Percentiles rank a stretch among this genome's conserved stretches.
Evolutionary conservation across 257 asterid genomes (phyloP).

Genomic region (Solanum phureja): DNA sequence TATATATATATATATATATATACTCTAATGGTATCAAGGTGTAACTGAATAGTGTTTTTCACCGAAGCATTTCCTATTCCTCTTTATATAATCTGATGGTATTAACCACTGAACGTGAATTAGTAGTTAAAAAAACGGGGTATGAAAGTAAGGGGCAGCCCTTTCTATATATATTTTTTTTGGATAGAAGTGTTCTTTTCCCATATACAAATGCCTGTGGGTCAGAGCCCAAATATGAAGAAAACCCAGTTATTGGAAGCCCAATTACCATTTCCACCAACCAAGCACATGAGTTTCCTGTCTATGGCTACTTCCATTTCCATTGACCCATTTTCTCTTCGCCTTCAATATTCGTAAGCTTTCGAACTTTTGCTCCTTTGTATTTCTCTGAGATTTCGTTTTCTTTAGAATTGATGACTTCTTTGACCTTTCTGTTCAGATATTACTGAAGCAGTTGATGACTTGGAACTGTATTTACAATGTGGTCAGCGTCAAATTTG

Average conservation of each 20-base stretch:
- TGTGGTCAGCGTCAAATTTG: conserved; percentile 36
- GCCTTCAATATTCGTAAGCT: not conserved
- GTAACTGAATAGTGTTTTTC: not conserved
- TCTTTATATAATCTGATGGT: not conserved
- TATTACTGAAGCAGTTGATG: conserved; percentile 15
- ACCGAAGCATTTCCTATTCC: not conserved
- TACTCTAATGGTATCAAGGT: too few species aligned
- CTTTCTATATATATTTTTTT: too few species aligned
- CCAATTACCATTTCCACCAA: not conserved
- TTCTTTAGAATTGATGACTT: not conserved
- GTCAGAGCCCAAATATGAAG: not conserved
- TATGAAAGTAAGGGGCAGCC: too few species aligned
- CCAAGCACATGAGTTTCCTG: not conserved
- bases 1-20: too few species aligned
- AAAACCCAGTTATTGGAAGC: not conserved
- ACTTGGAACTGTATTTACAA: conserved; percentile 5
- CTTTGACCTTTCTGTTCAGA: not conserved
- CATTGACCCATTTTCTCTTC: not conserved
- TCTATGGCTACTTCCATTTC: not conserved
- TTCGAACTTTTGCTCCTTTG: not conserved
- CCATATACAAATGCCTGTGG: not conserved
- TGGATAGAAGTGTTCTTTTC: not conserved
- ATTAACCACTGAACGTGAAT: too few species aligned
- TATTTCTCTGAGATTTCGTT: not conserved
- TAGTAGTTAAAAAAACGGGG: not conserved